A percentile compares a stretch with the other conserved stretches of the same genome.
phyloP scores from a whole-genome alignment of 148 eudicot genomes.

The Chenopodium album region DNA sequence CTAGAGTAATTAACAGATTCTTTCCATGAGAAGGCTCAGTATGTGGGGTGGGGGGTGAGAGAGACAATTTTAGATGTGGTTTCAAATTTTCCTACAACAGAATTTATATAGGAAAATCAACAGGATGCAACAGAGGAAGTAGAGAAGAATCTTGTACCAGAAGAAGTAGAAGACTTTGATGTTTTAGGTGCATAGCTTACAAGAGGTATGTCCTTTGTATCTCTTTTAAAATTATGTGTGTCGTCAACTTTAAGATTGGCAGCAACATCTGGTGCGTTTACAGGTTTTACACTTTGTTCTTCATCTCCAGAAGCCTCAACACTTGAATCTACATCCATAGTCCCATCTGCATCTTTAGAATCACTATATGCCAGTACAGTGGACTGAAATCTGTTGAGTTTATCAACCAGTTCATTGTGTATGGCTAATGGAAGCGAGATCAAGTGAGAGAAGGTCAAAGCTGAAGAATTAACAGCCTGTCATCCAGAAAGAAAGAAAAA shows the following conservation, averaged over 20 bases:
- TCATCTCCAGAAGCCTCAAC: constrained; percentile 43
- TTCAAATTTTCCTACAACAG: not conserved
- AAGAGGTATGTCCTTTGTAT: constrained; percentile 42
- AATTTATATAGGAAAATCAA: not conserved
- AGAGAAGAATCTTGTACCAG: constrained; percentile 41
- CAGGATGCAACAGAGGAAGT: not conserved
- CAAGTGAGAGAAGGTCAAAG: constrained; percentile 78
- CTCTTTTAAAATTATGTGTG: constrained; percentile 38
- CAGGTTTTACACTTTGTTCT: constrained; percentile 25
- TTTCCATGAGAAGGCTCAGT: not conserved
- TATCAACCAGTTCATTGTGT: constrained; percentile 71
- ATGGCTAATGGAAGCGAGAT: constrained; percentile 89
- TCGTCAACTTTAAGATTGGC: constrained; percentile 41
- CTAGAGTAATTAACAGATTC: not conserved
- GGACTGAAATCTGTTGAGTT: constrained; percentile 72
- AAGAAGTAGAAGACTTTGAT: not conserved
- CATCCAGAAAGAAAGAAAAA: constrained; percentile 2
- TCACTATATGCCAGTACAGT: constrained; percentile 46
- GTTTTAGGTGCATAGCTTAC: constrained; percentile 54
- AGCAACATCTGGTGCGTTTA: constrained; percentile 33
- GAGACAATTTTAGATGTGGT: not conserved
- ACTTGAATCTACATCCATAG: constrained; percentile 33
- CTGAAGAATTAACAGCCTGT: constrained; percentile 72
- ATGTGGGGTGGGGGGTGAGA: not conserved
- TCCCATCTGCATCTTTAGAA: constrained; percentile 30